Percentiles rank a stretch among this genome's conserved stretches.
phyloP scores from a whole-genome alignment of 2,329 filamentous ascomycete species.

The Xylaria digitata region DNA sequence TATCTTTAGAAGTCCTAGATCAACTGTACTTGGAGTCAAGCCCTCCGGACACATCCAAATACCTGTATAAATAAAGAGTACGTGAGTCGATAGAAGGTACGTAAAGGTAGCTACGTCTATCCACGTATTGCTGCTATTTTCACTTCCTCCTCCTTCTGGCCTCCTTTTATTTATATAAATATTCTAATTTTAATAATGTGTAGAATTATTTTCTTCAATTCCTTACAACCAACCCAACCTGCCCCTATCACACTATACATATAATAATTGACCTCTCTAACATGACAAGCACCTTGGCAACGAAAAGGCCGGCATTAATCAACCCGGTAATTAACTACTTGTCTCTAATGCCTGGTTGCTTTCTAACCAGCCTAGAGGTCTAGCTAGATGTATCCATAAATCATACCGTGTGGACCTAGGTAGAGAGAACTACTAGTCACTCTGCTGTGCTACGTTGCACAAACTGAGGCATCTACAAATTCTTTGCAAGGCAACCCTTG shows the following conservation, averaged over 20 bases:
- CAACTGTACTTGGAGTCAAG: too few species aligned
- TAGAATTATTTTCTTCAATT: not conserved
- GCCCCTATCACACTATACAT: not conserved
- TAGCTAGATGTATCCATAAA: constrained; percentile 4
- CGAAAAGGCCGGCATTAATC: not conserved
- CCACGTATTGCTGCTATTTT: constrained; percentile 27
- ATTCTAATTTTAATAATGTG: not conserved
- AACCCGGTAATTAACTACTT: constrained; percentile 13
- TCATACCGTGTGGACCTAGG: not conserved
- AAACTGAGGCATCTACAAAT: constrained; percentile 23
- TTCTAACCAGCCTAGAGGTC: not conserved
- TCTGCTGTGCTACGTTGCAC: constrained; percentile 37
- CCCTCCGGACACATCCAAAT: too few species aligned
- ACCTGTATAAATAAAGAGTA: not conserved
- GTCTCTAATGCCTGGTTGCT: not conserved
- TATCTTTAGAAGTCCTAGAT: too few species aligned
- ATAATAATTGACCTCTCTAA: not conserved
- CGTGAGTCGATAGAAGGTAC: too few species aligned
- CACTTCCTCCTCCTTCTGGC: not conserved
- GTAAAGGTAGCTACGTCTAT: not conserved
- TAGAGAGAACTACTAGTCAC: constrained; percentile 6
- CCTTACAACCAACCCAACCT: not conserved
- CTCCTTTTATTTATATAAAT: not conserved
- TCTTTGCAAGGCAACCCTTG: constrained; percentile 16
- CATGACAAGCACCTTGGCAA: not conserved